Evolutionary conservation across 495 filamentous ascomycete species (phyloP), one percentile per base, ranked within the genome.

Genomic region (Lichenothelia convexa): DNA sequence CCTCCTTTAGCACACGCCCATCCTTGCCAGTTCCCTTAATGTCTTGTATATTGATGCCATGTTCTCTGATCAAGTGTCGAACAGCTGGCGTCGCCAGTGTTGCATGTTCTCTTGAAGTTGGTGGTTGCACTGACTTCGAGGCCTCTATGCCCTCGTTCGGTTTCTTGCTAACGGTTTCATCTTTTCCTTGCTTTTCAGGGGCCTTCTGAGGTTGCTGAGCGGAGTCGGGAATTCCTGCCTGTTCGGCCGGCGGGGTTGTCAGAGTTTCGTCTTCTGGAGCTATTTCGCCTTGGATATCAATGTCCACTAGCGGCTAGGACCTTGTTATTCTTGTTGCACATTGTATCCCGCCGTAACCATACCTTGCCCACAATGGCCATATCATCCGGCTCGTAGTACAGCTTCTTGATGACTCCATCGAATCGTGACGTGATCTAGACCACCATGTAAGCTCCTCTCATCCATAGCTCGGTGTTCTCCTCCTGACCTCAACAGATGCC

Each of bases 301-400:
- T 83, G 47, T 84, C 78, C 26, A 81, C 67, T 44, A 85, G 70
- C 6, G 79, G 73, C 66, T 78, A 34, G 4, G 11, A 8, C 24
- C 27, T 26, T n/a, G n/a, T n/a, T n/a, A n/a, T n/a, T n/a, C n/a
- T n/a, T n/a, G n/a, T n/a, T n/a, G n/a, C n/a, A n/a, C n/a, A n/a
- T n/a, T n/a, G n/a, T n/a, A n/a, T n/a, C n/a, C n/a, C n/a, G n/a
- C n/a, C n/a, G n/a, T n/a, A n/a, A 6, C 16, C 40, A 27, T 34
- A 56, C 56, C 44, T 62, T 83, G 40, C 89, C 89, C 7, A 93
- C 92, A 48, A 82, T 79, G 16, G 87, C 86, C 65, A 92, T 93
- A 43, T 95, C 89, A 39, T 93, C 91, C 12, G 86, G 73, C 34
- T 94, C 83, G 51, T 93, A 95, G 54, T 95, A 72, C 19, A 99